These are phyloP conservation scores for Mediolabrus comicus DNA, from an alignment of 108 stramenopile species.

Conservation along the genomic window DNA sequence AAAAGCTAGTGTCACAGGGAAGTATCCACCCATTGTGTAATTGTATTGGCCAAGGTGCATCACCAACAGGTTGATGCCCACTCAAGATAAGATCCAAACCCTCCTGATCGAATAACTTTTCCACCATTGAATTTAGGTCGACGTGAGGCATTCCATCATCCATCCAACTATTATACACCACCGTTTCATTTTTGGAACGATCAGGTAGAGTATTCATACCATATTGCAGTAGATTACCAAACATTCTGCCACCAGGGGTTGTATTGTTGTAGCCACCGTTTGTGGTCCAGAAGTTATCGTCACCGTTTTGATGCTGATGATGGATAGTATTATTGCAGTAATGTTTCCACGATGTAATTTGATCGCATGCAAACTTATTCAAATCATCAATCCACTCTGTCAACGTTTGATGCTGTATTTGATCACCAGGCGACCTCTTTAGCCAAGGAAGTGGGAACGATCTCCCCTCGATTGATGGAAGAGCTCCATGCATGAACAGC, in stretches of 20 bases:
- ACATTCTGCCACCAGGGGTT: slow-evolving; percentile 18
- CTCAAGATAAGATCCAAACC: slow-evolving; percentile 54
- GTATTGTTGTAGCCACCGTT: slow-evolving; percentile 61
- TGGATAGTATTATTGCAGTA: slow-evolving; percentile 24
- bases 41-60: slow-evolving; percentile 73
- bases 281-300: slow-evolving; percentile 56
- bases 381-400: slow-evolving; percentile 63
- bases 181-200: slow-evolving; percentile 56
- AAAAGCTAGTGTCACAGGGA: slow-evolving; percentile 78
- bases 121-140: slow-evolving; percentile 32
- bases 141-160: slow-evolving; percentile 62
- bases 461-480: slow-evolving; percentile 46
- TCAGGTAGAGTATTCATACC: slow-evolving; percentile 81
- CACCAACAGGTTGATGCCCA: slow-evolving; percentile 86
- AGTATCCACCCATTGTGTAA: slow-evolving; percentile 53
- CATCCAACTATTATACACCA: slow-evolving; percentile 75
- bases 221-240: slow-evolving; percentile 67
- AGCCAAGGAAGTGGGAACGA: slow-evolving; percentile 72
- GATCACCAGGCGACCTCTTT: background rate
- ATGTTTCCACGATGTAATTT: slow-evolving; percentile 58
- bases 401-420: slow-evolving; percentile 7
- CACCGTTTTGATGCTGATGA: background rate
- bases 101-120: slow-evolving; percentile 51
- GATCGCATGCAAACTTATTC: slow-evolving; percentile 58
- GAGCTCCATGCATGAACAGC: slow-evolving; percentile 77